Conservation (phyloP, 1,139 yeast species). For the Suhomyces bolitotheri region DNA sequence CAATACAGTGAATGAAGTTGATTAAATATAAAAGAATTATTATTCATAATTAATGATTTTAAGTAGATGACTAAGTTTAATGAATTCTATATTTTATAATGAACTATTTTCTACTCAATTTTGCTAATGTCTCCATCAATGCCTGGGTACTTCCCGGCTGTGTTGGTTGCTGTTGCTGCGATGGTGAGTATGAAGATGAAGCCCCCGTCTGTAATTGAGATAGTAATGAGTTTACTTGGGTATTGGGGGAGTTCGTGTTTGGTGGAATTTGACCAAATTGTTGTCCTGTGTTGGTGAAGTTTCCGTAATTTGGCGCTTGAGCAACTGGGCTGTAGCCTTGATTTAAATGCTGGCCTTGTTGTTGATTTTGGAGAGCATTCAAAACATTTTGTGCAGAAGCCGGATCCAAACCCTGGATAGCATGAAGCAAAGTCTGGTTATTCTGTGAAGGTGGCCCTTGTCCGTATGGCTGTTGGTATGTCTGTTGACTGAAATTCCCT, state of each 20-base stretch:
- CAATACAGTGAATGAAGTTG: constrained; percentile 19
- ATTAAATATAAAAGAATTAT: too few species aligned
- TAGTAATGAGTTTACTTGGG: constrained; percentile 31
- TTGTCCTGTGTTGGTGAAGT: too few species aligned
- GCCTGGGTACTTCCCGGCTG: constrained; percentile 18
- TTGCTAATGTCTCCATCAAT: constrained; percentile 42
- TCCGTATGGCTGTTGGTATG: constrained; percentile 19
- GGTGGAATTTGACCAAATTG: too few species aligned
- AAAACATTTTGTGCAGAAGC: constrained; percentile 22
- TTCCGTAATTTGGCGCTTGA: too few species aligned
- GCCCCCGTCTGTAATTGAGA: constrained; percentile 28
- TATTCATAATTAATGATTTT: not conserved
- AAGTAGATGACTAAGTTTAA: not conserved
- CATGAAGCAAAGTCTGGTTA: constrained; percentile 15
- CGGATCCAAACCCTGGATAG: constrained; percentile 24
- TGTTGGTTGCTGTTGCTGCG: constrained; percentile 12
- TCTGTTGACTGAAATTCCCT: constrained; percentile 4
- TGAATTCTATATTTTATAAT: not conserved
- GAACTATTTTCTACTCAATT: constrained; percentile 23
- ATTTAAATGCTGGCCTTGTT: too few species aligned
- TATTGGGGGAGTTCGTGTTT: constrained; percentile 17
- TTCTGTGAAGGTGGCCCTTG: constrained; percentile 8
- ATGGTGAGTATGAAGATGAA: constrained; percentile 14
- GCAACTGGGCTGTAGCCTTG: too few species aligned
- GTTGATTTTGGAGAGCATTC: constrained; percentile 19